Percentiles rank a stretch among this genome's conserved stretches.
Conservation (phyloP, 2,329 filamentous ascomycete species). For the Talaromyces sp. region DNA sequence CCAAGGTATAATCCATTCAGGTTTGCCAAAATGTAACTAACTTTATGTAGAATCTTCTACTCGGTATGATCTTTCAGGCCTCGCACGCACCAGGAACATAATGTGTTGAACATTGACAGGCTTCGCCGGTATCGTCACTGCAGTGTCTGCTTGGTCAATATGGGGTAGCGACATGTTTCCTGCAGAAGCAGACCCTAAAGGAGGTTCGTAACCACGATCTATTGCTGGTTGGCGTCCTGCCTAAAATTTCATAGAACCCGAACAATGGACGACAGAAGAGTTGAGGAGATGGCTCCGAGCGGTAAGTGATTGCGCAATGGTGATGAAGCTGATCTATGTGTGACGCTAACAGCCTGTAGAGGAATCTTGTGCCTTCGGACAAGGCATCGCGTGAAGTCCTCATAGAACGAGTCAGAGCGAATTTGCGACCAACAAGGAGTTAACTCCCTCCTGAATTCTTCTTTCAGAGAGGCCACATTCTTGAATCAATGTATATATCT, state of each 20-base stretch:
- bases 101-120: conserved; percentile 45
- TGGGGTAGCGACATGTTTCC: conserved; percentile 86
- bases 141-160: conserved; percentile 76
- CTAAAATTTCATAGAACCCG: conserved; percentile 50
- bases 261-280: conserved; percentile 74
- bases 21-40: conserved; percentile 19
- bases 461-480: neutral
- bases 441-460: neutral
- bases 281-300: conserved; percentile 74
- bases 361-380: conserved; percentile 59
- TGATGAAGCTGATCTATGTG: neutral
- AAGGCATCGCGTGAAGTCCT: conserved; percentile 61
- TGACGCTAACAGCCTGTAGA: conserved; percentile 42
- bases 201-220: conserved; percentile 49
- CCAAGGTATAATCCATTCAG: conserved; percentile 54
- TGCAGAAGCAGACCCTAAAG: conserved; percentile 67
- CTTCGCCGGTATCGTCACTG: conserved; percentile 77
- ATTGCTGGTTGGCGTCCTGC: neutral
- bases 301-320: conserved; percentile 52
- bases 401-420: conserved; percentile 65
- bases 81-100: neutral
- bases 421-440: conserved; percentile 52
- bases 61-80: conserved; percentile 52
- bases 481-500: neutral
- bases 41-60: conserved; percentile 58